Percentiles rank a stretch among this genome's conserved stretches.
Evolutionary conservation across 495 filamentous ascomycete genomes (phyloP).

Genomic region (Neurospora tetrasperma): DNA sequence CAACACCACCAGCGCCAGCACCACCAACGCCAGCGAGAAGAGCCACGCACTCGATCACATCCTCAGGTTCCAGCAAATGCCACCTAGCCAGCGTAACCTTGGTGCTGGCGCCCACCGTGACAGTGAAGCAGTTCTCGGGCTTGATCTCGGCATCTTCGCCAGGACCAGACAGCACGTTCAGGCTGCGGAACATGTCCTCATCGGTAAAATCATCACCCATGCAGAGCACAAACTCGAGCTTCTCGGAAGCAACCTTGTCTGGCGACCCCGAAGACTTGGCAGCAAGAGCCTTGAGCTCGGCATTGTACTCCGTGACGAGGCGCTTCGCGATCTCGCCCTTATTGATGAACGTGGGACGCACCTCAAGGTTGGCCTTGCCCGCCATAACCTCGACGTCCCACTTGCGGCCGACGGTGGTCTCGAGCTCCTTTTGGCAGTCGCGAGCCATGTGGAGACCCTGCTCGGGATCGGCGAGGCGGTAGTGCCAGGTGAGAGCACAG

Average conservation of each 20-base stretch:
- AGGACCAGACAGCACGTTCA: conserved; percentile 40
- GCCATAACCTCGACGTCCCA: conserved; percentile 92
- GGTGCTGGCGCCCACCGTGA: conserved; percentile 76
- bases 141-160: conserved; percentile 32
- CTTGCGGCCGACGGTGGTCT: conserved; percentile 58
- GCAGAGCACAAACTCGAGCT: conserved; percentile 76
- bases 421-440: conserved; percentile 67
- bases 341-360: conserved; percentile 92
- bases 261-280: conserved; percentile 3
- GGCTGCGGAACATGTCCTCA: conserved; percentile 74
- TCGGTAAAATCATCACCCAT: conserved; percentile 93
- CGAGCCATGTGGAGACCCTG: conserved; percentile 63
- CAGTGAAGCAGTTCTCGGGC: conserved; percentile 62
- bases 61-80: conserved; percentile 76
- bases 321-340: conserved; percentile 86
- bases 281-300: conserved; percentile 21
- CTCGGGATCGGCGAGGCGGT: conserved; percentile 78
- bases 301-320: conserved; percentile 56
- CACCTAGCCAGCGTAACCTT: conserved; percentile 81
- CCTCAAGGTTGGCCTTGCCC: conserved; percentile 91
- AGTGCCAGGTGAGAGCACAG: conserved; percentile 93
- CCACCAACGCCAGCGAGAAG: conserved; percentile 50
- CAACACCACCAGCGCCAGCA: conserved; percentile 28
- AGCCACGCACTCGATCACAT: conserved; percentile 72
- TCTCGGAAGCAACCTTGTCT: conserved; percentile 16